These are phyloP conservation scores for Eucalyptus curtisii DNA, from an alignment of 345 rosid species.

Conservation along the genomic window DNA sequence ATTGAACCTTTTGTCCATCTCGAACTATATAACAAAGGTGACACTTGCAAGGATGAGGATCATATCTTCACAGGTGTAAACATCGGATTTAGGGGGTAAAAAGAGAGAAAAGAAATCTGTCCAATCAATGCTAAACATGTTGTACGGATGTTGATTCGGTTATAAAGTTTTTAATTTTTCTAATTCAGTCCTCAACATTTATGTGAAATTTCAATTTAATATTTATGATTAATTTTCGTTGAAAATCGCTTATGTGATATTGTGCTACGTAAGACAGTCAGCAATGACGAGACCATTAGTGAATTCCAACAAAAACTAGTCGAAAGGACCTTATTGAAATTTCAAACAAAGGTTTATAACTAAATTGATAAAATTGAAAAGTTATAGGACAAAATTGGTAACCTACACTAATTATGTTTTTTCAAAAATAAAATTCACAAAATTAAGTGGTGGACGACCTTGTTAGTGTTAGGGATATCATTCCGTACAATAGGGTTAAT, in stretches of 20 bases:
- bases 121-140: background rate
- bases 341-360: background rate
- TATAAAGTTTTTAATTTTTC: background rate
- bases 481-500: background rate
- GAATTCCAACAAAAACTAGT: background rate
- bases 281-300: rapidly evolving
- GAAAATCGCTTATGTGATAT: rapidly evolving
- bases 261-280: background rate
- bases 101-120: background rate
- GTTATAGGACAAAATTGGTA: background rate
- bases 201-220: background rate
- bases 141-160: rapidly evolving
- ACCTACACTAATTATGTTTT: background rate
- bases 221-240: rapidly evolving
- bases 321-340: background rate
- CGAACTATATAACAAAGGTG: background rate
- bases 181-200: background rate
- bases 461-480: background rate
- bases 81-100: background rate
- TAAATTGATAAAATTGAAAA: background rate
- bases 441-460: background rate
- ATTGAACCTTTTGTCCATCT: background rate
- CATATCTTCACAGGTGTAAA: background rate
- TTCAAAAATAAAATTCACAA: background rate
- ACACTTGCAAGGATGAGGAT: background rate